phyloP scores from a whole-genome alignment of 176 grass and related monocot genomes.

The Paspalum notatum region DNA sequence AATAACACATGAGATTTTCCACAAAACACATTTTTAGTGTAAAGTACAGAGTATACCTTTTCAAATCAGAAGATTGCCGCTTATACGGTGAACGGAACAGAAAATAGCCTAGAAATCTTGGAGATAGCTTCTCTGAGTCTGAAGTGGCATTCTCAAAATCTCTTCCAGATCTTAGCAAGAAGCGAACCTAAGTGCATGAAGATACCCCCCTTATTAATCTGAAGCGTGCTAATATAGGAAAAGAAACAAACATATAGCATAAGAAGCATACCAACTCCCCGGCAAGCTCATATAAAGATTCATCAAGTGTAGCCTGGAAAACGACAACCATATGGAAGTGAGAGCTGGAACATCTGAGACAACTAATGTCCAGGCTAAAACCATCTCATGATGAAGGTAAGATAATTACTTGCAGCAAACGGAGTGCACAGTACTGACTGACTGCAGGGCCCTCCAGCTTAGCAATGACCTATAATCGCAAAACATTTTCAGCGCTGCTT shows the following conservation, averaged over 20 bases:
- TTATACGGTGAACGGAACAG: constrained; percentile 79
- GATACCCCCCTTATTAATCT: constrained; percentile 34
- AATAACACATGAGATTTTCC: constrained; percentile 31
- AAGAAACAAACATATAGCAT: constrained; percentile 49
- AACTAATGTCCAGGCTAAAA: constrained; percentile 20
- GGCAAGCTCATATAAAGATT: constrained; percentile 91
- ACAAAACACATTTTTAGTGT: constrained; percentile 12
- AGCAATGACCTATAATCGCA: constrained; percentile 87
- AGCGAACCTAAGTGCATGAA: constrained; percentile 68
- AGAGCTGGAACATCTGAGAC: constrained; percentile 41
- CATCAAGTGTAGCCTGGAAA: constrained; percentile 90
- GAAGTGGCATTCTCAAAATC: constrained; percentile 77
- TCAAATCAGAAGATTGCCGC: constrained; percentile 85
- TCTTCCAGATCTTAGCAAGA: constrained; percentile 95
- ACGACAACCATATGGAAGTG: constrained; percentile 25
- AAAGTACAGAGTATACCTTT: constrained; percentile 57
- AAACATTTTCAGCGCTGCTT: constrained; percentile 30
- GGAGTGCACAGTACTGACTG: constrained; percentile 93
- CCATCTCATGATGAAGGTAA: constrained; percentile 35
- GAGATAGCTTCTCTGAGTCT: constrained; percentile 89
- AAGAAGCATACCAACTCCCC: constrained; percentile 82
- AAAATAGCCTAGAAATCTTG: constrained; percentile 89
- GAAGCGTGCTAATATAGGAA: constrained; percentile 23
- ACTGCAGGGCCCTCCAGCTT: constrained; percentile 95
- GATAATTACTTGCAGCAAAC: constrained; percentile 82